phyloP scores from a whole-genome alignment of 305 asterid species.

The Fraxinus latifolia region DNA sequence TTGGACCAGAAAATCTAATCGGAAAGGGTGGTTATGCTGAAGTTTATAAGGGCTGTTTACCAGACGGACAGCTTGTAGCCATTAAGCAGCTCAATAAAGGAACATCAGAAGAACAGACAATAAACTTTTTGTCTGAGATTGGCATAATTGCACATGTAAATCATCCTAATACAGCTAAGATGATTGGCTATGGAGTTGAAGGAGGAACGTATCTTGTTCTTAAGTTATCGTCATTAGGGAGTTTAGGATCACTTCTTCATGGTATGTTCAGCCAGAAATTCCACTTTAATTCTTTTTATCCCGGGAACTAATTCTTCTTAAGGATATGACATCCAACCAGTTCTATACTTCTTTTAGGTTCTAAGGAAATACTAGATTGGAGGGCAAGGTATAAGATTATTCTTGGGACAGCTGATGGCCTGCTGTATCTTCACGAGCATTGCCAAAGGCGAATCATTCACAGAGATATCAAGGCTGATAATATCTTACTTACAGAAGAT shows the following conservation, averaged over 20 bases:
- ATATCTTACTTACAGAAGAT: conserved; percentile 58
- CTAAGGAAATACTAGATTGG: conserved; percentile 48
- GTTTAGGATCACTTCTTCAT: conserved; percentile 56
- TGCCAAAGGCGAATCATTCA: conserved; percentile 61
- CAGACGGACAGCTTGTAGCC: conserved; percentile 51
- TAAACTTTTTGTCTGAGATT: conserved; percentile 53
- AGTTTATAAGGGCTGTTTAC: conserved; percentile 62
- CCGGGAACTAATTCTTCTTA: neutral
- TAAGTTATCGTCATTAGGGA: conserved; percentile 56
- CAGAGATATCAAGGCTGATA: conserved; percentile 64
- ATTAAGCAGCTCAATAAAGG: conserved; percentile 56
- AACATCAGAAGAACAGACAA: conserved; percentile 42
- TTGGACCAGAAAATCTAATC: conserved; percentile 49
- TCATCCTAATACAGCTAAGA: conserved; percentile 67
- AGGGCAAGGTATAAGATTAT: conserved; percentile 52
- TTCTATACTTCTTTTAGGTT: conserved; percentile 31
- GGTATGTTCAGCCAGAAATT: conserved; percentile 31
- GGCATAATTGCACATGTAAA: conserved; percentile 68
- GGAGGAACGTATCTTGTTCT: conserved; percentile 65
- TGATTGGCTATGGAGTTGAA: conserved; percentile 75
- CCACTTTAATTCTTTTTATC: neutral
- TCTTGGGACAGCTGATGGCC: conserved; percentile 62
- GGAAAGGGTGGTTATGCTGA: conserved; percentile 70
- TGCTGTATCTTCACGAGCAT: conserved; percentile 56
- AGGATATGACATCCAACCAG: neutral